Percentiles rank a stretch among this genome's conserved stretches.
phyloP scores from a whole-genome alignment of 2,329 filamentous ascomycete genomes.

The Fusarium nematophilum region DNA sequence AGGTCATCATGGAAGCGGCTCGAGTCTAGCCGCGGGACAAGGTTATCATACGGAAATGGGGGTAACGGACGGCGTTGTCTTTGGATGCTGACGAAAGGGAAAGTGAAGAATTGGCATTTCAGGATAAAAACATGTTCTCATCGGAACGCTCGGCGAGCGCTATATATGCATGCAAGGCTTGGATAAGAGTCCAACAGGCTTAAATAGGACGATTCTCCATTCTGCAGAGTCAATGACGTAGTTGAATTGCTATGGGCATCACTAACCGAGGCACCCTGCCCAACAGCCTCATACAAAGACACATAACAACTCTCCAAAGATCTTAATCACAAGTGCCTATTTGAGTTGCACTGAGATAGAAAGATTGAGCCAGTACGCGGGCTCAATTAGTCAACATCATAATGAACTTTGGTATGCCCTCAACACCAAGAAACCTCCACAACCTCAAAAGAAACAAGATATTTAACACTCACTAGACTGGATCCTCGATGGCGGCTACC shows the following conservation, averaged over 20 bases:
- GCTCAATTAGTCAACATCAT: neutral
- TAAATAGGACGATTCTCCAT: neutral
- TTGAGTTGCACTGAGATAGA: neutral
- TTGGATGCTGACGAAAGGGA: neutral
- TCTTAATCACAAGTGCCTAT: too few species aligned
- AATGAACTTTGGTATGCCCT: constrained; percentile 29
- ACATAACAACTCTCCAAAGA: neutral
- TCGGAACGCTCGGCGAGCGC: neutral
- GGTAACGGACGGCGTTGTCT: neutral
- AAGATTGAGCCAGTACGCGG: neutral
- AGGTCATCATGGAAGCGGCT: constrained; percentile 75
- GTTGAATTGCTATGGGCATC: constrained; percentile 11
- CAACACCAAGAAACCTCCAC: neutral
- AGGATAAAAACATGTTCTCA: neutral
- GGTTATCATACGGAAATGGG: neutral
- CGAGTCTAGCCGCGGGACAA: constrained; percentile 24
- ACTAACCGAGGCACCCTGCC: neutral
- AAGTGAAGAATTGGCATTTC: neutral
- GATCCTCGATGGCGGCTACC: constrained; percentile 73
- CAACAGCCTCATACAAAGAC: neutral
- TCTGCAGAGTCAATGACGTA: neutral
- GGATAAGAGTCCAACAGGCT: neutral
- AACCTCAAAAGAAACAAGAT: neutral
- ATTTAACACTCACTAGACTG: constrained; percentile 53
- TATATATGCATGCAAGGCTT: neutral